Conservation (phyloP, 148 eudicot species). For the Diospyros lotus region DNA sequence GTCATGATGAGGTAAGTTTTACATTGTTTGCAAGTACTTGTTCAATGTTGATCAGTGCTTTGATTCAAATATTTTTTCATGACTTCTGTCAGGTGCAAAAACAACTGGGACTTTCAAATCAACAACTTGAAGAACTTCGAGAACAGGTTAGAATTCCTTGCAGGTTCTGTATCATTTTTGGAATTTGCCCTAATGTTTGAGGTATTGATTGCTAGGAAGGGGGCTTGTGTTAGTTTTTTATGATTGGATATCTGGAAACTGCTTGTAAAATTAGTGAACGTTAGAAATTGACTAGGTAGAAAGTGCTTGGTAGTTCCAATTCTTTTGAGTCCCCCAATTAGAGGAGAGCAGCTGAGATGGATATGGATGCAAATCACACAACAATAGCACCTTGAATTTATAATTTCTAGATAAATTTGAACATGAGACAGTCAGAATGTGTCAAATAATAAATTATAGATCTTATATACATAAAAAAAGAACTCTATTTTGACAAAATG, state of each 20-base stretch:
- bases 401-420: no score
- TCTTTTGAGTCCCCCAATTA: no score
- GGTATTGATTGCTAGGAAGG: background rate
- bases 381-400: no score
- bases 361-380: no score
- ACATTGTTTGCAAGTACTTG: background rate
- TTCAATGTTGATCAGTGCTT: constrained; percentile 1
- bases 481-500: no score
- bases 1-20: constrained; percentile 37
- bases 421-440: no score
- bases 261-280: background rate
- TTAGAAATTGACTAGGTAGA: background rate
- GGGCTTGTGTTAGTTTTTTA: background rate
- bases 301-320: background rate
- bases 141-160: constrained; percentile 54
- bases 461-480: no score
- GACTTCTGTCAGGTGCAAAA: constrained; percentile 43
- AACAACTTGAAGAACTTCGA: constrained; percentile 58
- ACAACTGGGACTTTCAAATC: constrained; percentile 38
- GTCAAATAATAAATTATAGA: no score
- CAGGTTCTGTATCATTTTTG: background rate
- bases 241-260: background rate
- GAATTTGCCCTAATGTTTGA: background rate
- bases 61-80: constrained; percentile 11
- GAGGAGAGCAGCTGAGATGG: no score